Base-by-base conservation (phyloP, 129 eudicot species). In the Lactuca sativa region DNA sequence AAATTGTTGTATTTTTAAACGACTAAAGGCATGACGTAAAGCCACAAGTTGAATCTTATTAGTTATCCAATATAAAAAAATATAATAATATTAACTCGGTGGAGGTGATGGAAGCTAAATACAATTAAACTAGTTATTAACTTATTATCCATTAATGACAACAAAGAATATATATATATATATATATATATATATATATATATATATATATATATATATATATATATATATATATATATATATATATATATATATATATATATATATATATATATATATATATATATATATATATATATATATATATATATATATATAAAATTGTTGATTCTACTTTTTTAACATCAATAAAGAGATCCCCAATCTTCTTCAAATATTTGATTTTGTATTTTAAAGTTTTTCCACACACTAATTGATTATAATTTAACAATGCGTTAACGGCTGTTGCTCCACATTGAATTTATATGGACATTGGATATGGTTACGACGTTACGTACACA, bases 41-140 rank as follows among this genome's bases (percentile, higher is more conserved):
- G 49, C 14, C 69, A 62, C 53, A 66, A 74, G 67, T 66, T 66
- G 73, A 58, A 66, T 67, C 73, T 66, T 74, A 74, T 74, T 66
- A 43, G 73, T 74, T 66, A 48, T 74, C 79, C 79, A 74, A 66
- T 53, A 66, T 15, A 58, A 21, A 57, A 47, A 74, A 44, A 43
- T 59, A 13, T 44, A 47, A 15, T 65, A 15, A 66, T 60, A 41
- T 65, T 31, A 37, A 41, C 36, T 57, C 8, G 67, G 79, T 74
- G 79, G 67, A 62, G 16, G 21, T 48, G 73, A 74, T 44, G 51
- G 49, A 65, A n/a, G 60, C 66, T 44, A 44, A 41, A 70, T 52
- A 52, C 2, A 15, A 34, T 31, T 34, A 14, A 70, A 70, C 25
- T 44, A 59, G 10, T n/a, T 30, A 41, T 43, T 18, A 18, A 18